Evolutionary conservation across 805 yeast genomes (phyloP).

Genomic region (Lipomyces anomalus): DNA sequence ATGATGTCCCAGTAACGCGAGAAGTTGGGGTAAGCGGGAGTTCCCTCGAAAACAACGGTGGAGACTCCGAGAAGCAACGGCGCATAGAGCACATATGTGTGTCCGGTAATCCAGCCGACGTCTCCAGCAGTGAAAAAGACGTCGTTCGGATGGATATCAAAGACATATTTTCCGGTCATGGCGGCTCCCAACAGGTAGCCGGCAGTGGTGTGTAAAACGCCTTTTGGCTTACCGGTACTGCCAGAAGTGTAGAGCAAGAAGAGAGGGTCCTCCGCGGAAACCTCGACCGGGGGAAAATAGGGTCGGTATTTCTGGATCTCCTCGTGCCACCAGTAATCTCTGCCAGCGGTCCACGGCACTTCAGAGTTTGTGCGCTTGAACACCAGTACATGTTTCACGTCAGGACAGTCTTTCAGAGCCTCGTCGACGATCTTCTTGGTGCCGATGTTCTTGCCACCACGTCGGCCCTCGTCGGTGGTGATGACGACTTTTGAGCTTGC

Average conservation of each 20-base stretch:
- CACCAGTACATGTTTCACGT: slow-evolving; percentile 77
- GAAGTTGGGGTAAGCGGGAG: slow-evolving; percentile 94
- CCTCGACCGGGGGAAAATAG: slow-evolving; percentile 82
- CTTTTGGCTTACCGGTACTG: slow-evolving; percentile 97
- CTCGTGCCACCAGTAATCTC: slow-evolving; percentile 97
- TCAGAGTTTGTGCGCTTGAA: slow-evolving; percentile 79
- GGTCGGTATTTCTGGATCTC: slow-evolving; percentile 74
- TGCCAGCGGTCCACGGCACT: slow-evolving; percentile 65
- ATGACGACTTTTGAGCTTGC: slow-evolving; percentile 81
- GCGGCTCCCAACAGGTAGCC: slow-evolving; percentile 93
- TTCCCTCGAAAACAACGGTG: slow-evolving; percentile 90
- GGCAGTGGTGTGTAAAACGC: slow-evolving; percentile 91
- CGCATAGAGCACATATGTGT: slow-evolving; percentile 91
- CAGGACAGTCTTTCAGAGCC: slow-evolving; percentile 66
- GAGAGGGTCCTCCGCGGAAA: slow-evolving; percentile 88
- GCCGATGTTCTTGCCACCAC: slow-evolving; percentile 91
- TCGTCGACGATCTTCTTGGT: slow-evolving; percentile 95
- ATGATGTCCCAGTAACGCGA: slow-evolving; percentile 97
- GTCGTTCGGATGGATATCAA: slow-evolving; percentile 87
- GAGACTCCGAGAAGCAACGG: slow-evolving; percentile 86
- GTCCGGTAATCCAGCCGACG: slow-evolving; percentile 99
- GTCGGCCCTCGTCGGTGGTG: slow-evolving; percentile 90
- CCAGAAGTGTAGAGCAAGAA: slow-evolving; percentile 96
- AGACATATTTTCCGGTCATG: slow-evolving; percentile 84
- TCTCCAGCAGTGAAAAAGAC: slow-evolving; percentile 95